Evolutionary conservation across 2,329 filamentous ascomycete species (phyloP).

Genomic region (Calonectria naviculata): DNA sequence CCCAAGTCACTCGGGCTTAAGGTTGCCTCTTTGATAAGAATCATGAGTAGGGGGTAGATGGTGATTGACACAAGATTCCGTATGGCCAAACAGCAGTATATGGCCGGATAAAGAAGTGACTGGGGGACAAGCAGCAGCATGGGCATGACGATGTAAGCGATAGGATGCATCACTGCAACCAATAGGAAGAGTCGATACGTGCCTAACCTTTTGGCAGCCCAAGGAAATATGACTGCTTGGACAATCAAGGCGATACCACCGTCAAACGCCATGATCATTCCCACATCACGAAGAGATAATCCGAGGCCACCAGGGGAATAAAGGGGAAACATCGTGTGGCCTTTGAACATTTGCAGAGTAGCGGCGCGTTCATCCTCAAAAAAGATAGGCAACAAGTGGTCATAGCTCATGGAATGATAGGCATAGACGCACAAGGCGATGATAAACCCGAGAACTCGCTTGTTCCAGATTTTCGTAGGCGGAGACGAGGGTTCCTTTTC

Average conservation of each 20-base stretch:
- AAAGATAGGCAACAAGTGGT: constrained; percentile 92
- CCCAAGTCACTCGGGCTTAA: constrained; percentile 67
- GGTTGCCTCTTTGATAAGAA: constrained; percentile 75
- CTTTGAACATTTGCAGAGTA: constrained; percentile 48
- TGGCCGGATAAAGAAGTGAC: constrained; percentile 62
- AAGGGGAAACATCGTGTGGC: constrained; percentile 55
- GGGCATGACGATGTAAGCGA: constrained; percentile 71
- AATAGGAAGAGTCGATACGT: constrained; percentile 69
- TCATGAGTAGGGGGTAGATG: constrained; percentile 74
- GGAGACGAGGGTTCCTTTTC: constrained; percentile 48
- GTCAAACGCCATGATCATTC: constrained; percentile 69
- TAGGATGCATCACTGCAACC: constrained; percentile 69
- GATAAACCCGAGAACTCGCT: constrained; percentile 79
- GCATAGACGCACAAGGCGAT: constrained; percentile 90
- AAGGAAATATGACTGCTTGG: constrained; percentile 70
- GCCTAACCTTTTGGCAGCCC: constrained; percentile 68
- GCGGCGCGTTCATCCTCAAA: constrained; percentile 78
- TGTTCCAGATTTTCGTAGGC: constrained; percentile 58
- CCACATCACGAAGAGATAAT: constrained; percentile 70
- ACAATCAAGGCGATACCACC: constrained; percentile 69
- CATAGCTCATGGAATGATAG: constrained; percentile 95
- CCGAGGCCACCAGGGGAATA: constrained; percentile 72
- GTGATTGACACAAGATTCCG: constrained; percentile 72
- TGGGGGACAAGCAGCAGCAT: constrained; percentile 66
- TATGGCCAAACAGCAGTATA: constrained; percentile 68